Percentiles rank a stretch among this genome's conserved stretches.
phyloP scores from a whole-genome alignment of 768 basidiomycete species.

The Tricholoma matsutake region DNA sequence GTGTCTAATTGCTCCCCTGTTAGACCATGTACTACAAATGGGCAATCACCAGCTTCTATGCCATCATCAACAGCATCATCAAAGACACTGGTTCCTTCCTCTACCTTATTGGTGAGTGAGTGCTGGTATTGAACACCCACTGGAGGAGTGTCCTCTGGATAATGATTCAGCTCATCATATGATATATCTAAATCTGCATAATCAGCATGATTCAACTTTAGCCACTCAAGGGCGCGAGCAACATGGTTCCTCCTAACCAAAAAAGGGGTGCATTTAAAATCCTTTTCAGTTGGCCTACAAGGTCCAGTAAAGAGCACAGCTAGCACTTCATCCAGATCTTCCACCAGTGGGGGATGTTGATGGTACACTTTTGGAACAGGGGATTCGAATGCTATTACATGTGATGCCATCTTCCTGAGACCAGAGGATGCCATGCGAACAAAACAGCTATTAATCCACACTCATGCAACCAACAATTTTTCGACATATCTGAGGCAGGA shows the following conservation, averaged over 20 bases:
- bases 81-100: neutral
- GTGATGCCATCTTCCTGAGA: no score
- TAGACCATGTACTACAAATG: neutral
- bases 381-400: neutral
- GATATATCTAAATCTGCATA: no score
- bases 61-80: neutral
- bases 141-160: no score
- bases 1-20: neutral
- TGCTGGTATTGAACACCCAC: no score
- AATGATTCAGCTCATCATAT: no score
- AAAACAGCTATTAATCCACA: no score
- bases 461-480: no score
- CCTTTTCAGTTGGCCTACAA: conserved; percentile 21
- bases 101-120: no score
- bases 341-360: neutral
- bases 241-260: conserved; percentile 2
- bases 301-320: conserved; percentile 32
- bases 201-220: conserved; percentile 16
- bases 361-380: neutral
- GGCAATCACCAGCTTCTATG: no score
- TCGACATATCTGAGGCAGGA: no score
- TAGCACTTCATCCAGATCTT: conserved; percentile 28
- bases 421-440: no score
- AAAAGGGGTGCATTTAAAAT: conserved; percentile 14
- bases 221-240: conserved; percentile 28